These are phyloP conservation scores for Tricholoma sp. DNA, from an alignment of 768 basidiomycete species.

Conservation along the genomic window DNA sequence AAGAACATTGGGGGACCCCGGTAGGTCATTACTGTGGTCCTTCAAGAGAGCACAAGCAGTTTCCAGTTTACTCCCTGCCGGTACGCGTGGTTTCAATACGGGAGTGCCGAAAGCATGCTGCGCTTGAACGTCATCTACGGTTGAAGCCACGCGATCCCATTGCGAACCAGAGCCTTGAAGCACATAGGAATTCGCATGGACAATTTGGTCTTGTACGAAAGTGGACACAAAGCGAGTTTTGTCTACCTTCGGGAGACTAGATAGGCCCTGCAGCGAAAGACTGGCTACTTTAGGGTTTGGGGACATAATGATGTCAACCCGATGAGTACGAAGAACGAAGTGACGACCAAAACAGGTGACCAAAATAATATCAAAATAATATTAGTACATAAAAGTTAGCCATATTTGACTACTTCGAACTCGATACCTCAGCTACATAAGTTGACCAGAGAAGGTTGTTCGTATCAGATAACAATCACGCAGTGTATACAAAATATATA, in stretches of 20 bases:
- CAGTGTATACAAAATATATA: slow-evolving; percentile 54
- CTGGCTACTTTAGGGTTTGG: background rate
- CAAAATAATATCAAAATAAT: too few species aligned
- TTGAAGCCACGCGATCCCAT: slow-evolving; percentile 19
- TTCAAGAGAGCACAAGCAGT: background rate
- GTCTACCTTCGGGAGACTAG: slow-evolving; percentile 33
- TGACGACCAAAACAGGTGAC: too few species aligned
- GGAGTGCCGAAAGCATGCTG: slow-evolving; percentile 42
- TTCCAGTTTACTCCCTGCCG: slow-evolving; percentile 2
- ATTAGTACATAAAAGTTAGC: too few species aligned
- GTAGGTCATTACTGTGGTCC: slow-evolving; percentile 6
- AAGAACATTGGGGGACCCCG: background rate
- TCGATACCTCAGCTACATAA: too few species aligned
- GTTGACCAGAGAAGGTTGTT: too few species aligned
- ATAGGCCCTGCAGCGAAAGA: slow-evolving; percentile 17
- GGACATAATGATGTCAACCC: background rate
- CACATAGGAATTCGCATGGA: slow-evolving; percentile 39
- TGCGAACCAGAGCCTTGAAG: slow-evolving; percentile 30
- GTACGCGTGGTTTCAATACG: slow-evolving; percentile 44
- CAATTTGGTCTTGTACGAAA: slow-evolving; percentile 47
- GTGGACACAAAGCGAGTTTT: slow-evolving; percentile 35
- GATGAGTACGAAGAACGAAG: background rate
- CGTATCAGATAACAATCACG: slow-evolving; percentile 19
- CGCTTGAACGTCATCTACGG: background rate
- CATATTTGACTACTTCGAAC: too few species aligned